Evolutionary conservation across 352 stramenopile genomes (phyloP).

Genomic region (Thalassiosira sp.): DNA sequence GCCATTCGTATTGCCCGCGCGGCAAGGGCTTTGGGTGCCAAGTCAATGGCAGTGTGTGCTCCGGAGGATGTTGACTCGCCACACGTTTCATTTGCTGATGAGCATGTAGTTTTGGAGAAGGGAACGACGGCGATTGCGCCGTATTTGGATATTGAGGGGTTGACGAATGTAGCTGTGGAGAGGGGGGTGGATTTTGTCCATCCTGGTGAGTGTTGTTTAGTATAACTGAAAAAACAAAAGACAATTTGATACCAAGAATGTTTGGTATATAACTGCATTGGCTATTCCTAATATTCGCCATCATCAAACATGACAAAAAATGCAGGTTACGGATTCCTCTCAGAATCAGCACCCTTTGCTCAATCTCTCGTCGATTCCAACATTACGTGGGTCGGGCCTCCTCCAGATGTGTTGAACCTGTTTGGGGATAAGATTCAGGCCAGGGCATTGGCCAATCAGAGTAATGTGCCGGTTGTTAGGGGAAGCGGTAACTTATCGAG

Average conservation of each 20-base stretch:
- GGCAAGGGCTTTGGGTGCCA: constrained; percentile 85
- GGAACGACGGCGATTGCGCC: constrained; percentile 90
- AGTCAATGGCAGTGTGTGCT: constrained; percentile 91
- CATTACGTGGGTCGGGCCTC: constrained; percentile 94
- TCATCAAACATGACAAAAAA: constrained; percentile 88
- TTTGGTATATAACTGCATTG: too few species aligned
- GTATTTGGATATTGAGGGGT: constrained; percentile 91
- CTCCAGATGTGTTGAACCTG: constrained; percentile 55
- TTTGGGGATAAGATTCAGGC: constrained; percentile 60
- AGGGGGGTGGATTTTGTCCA: constrained; percentile 94
- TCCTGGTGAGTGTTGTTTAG: constrained; percentile 83
- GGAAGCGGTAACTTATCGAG: constrained; percentile 85
- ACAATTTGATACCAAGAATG: too few species aligned
- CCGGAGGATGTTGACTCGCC: constrained; percentile 91
- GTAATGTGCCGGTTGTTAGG: constrained; percentile 90
- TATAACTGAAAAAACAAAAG: too few species aligned
- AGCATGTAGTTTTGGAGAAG: constrained; percentile 88
- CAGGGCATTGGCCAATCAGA: constrained; percentile 47
- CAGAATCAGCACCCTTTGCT: constrained; percentile 94
- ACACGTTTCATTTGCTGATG: constrained; percentile 90
- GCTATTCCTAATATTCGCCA: too few species aligned
- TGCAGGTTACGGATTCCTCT: constrained; percentile 97
- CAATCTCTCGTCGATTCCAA: constrained; percentile 87
- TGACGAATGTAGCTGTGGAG: constrained; percentile 91
- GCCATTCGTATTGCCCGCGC: constrained; percentile 90